Conservation (phyloP, 371 early-diverging fungal genomes). For the Lichtheimia ramosa region DNA sequence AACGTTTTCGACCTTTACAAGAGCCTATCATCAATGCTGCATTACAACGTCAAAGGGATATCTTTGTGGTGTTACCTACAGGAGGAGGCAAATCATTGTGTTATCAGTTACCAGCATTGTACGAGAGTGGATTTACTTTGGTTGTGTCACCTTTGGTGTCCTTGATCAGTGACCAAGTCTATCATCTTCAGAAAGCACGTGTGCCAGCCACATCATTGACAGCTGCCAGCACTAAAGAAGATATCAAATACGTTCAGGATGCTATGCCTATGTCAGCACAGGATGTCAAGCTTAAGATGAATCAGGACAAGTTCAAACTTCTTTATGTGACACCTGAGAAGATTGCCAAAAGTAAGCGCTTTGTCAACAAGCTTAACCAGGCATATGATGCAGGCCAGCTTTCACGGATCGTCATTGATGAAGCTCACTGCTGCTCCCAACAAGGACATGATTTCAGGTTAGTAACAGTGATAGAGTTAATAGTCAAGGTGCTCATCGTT, state of each 20-base stretch:
- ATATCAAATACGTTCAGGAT: conserved; percentile 50
- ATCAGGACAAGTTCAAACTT: conserved; percentile 41
- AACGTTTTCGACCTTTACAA: conserved; percentile 71
- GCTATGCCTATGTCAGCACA: conserved; percentile 19
- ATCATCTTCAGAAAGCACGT: conserved; percentile 66
- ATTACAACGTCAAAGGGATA: conserved; percentile 64
- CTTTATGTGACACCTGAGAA: conserved; percentile 94
- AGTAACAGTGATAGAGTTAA: neutral
- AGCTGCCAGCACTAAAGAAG: conserved; percentile 55
- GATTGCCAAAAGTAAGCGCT: conserved; percentile 71
- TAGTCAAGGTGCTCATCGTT: neutral
- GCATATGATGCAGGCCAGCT: conserved; percentile 60
- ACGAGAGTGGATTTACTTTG: conserved; percentile 76
- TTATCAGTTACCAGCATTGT: conserved; percentile 84
- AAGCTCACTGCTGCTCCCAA: conserved; percentile 81
- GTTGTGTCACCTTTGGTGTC: conserved; percentile 85
- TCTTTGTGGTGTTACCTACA: conserved; percentile 87
- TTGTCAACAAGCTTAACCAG: conserved; percentile 66
- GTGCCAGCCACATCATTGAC: conserved; percentile 72
- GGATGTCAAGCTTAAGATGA: conserved; percentile 19
- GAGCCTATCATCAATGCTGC: conserved; percentile 76
- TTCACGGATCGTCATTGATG: conserved; percentile 84
- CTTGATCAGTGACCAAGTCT: conserved; percentile 85
- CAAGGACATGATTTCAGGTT: conserved; percentile 89
- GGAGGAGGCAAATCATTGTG: conserved; percentile 91